Base-by-base conservation (phyloP, 177 flowering plant genomes). In the Vitis hybrid region DNA sequence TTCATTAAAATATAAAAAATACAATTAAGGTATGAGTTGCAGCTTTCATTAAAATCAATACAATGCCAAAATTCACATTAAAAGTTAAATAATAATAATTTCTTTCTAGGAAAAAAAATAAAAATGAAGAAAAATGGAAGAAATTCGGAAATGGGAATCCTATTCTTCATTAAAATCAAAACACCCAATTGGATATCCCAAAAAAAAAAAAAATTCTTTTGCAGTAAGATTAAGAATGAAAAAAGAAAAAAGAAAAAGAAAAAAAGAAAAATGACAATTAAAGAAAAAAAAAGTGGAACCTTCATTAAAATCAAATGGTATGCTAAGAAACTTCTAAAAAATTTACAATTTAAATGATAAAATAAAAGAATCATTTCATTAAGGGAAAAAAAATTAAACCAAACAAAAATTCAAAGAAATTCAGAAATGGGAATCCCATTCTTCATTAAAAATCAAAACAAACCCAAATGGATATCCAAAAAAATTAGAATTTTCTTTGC, bases 191-290 rank as follows among this genome's bases (percentile, higher is more conserved):
- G 26, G 26, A 26, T 3, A 26, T 51, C 15, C 70, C 65, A 49
- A 52, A 10, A 64, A 51, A 53, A 62, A 50, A 1, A 60, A 50
- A n/a, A 49, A 3, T 0, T 22, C 26, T 22, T 2, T 22, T 22
- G 26, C 26, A 22, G 26, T 22, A 22, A 22, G 26, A 22, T 22
- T 22, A 22, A 22, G 2, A 22, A 22, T 22, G 2, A 22, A 22
- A 22, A 62, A 50, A 1, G 1, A 60, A 50, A n/a, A 49, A 3
- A 14, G 55, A 51, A 45, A 12, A 15, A 22, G 26, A 22, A 60
- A 69, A 55, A 50, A 15, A 61, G 33, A 66, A 3, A 55, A 71
- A 62, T 12, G 10, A 14, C 59, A 55, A 67, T 13, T 20, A 33
- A 65, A 48, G 45, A 62, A 19, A 70, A 26, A 26, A 26, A 26